phyloP scores from a whole-genome alignment of 208 protist genomes.

The Trypanosomatidae sp. region DNA sequence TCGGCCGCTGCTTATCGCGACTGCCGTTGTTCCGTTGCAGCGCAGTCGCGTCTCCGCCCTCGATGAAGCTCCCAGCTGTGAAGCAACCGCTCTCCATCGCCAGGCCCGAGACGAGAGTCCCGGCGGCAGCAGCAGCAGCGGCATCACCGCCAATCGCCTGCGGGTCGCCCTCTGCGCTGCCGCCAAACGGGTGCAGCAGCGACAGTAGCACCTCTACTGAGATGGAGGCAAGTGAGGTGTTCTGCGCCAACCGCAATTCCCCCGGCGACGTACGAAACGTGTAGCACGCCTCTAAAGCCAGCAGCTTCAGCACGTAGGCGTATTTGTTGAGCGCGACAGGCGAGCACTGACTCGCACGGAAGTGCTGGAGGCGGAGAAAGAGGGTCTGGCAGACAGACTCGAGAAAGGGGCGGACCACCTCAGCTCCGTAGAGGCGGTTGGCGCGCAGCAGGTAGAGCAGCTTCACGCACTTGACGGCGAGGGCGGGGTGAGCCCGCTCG shows the following conservation, averaged over 20 bases:
- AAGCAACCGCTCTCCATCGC: no score
- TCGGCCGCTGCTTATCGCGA: neutral
- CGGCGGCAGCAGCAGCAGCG: no score
- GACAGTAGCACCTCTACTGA: constrained; percentile 42
- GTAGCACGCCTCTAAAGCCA: constrained; percentile 68
- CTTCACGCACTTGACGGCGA: constrained; percentile 86
- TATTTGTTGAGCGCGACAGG: constrained; percentile 82
- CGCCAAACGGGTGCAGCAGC: constrained; percentile 35
- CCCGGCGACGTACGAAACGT: constrained; percentile 33
- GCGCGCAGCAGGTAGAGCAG: constrained; percentile 71
- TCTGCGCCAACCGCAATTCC: constrained; percentile 30
- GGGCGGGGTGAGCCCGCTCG: constrained; percentile 44
- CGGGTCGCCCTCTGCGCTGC: no score
- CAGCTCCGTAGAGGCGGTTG: constrained; percentile 55
- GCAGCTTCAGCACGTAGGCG: constrained; percentile 85
- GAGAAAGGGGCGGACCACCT: constrained; percentile 48
- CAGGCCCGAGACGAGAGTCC: no score
- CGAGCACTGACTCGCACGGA: constrained; percentile 41
- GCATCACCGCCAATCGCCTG: no score
- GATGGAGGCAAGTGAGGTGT: constrained; percentile 35
- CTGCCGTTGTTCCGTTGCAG: neutral
- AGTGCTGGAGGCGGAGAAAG: constrained; percentile 60
- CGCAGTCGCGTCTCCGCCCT: neutral
- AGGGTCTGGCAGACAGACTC: constrained; percentile 55
- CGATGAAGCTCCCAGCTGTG: neutral